Evolutionary conservation across 169 alveolate species (phyloP).

Genomic region (Besnoitia besnoiti): DNA sequence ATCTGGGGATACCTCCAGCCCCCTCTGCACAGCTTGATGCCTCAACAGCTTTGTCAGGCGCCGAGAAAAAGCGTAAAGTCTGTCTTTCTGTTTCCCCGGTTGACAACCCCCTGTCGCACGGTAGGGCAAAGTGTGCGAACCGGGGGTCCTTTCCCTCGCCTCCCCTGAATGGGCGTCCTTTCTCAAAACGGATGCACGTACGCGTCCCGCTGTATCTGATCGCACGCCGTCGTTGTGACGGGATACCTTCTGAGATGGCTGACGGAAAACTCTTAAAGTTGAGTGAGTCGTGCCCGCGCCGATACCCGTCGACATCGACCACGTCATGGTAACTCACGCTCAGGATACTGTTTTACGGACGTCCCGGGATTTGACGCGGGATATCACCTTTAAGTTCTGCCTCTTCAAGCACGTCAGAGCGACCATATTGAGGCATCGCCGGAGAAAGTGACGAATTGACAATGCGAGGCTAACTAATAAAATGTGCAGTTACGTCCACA

Average conservation of each 20-base stretch:
- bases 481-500: no score
- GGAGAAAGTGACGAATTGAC: no score
- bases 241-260: background rate
- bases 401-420: no score
- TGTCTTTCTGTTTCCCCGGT: background rate
- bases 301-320: background rate
- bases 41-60: slow-evolving; percentile 39
- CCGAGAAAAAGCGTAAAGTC: slow-evolving; percentile 3
- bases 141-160: background rate
- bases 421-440: no score
- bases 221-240: background rate
- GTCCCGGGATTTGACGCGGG: no score
- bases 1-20: slow-evolving; percentile 22
- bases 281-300: background rate
- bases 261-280: background rate
- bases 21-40: slow-evolving; percentile 39
- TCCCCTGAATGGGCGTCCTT: background rate
- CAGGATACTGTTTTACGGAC: no score
- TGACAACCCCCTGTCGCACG: background rate
- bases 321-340: background rate
- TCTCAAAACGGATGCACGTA: background rate
- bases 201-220: background rate
- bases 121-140: background rate
- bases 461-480: no score
- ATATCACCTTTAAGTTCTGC: no score